Conservation (phyloP, 352 stramenopile genomes). For the Phytophthora crassamura region DNA sequence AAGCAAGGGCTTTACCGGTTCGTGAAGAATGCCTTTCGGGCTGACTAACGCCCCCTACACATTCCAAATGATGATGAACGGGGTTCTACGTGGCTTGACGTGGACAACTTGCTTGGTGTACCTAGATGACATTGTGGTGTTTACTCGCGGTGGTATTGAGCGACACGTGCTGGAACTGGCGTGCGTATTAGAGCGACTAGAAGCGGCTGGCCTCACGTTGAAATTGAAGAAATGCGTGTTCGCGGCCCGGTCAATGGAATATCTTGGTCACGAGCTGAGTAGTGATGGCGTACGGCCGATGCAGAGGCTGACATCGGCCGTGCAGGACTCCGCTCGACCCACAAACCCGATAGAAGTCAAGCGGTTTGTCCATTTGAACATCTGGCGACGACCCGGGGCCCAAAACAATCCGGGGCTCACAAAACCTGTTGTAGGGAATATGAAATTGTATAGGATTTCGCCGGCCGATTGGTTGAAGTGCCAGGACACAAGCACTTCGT, state of each 20-base stretch:
- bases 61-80: slow-evolving; percentile 38
- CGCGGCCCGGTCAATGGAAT: slow-evolving; percentile 18
- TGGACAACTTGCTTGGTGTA: slow-evolving; percentile 35
- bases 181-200: slow-evolving; percentile 19
- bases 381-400: too few relatives aligned
- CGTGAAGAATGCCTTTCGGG: slow-evolving; percentile 23
- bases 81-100: slow-evolving; percentile 21
- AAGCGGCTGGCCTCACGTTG: slow-evolving; percentile 19
- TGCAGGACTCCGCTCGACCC: not conserved
- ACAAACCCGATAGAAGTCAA: not conserved
- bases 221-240: slow-evolving; percentile 36
- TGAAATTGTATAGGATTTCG: too few relatives aligned
- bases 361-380: too few relatives aligned
- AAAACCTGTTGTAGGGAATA: too few relatives aligned
- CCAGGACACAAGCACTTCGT: too few relatives aligned
- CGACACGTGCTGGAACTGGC: slow-evolving; percentile 27
- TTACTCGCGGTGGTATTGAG: too few relatives aligned
- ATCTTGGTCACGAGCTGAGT: slow-evolving; percentile 9
- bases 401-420: too few relatives aligned
- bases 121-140: slow-evolving; percentile 32
- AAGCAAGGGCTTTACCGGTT: slow-evolving; percentile 22
- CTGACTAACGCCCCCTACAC: slow-evolving; percentile 26
- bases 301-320: not conserved
- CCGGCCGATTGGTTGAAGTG: too few relatives aligned
- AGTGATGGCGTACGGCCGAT: not conserved